Evolutionary conservation across 163 green algal species (phyloP).

Genomic region (Scenedesmus sp.): DNA sequence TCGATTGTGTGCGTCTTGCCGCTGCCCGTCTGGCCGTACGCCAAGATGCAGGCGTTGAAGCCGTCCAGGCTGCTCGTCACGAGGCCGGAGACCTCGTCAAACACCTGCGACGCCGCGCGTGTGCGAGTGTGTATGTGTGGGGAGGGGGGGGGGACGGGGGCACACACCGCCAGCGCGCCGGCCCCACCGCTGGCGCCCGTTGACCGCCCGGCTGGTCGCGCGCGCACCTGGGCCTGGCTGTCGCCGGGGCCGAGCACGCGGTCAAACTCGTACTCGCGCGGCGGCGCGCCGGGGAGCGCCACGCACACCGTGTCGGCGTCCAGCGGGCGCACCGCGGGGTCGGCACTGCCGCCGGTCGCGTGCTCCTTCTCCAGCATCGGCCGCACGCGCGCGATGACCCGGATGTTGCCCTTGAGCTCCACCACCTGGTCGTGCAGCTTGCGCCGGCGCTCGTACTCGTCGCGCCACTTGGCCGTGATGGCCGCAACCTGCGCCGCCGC

Average conservation of each 20-base stretch:
- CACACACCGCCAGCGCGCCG: no score
- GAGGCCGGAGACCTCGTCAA: slow-evolving; percentile 68
- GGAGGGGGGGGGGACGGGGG: no score
- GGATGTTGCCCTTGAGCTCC: slow-evolving; percentile 91
- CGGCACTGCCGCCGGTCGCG: slow-evolving; percentile 21
- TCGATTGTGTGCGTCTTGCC: slow-evolving; percentile 84
- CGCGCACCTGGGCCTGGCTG: slow-evolving; percentile 65
- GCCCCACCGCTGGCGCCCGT: no score
- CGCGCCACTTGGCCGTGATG: slow-evolving; percentile 60
- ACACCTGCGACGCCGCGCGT: no score
- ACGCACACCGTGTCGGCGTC: slow-evolving; percentile 50
- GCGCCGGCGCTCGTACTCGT: slow-evolving; percentile 64
- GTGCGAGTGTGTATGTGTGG: not conserved
- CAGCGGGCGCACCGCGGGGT: slow-evolving; percentile 16
- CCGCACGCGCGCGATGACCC: slow-evolving; percentile 87
- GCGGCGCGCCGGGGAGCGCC: not conserved
- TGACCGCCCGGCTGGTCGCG: slow-evolving; percentile 32
- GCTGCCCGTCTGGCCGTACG: slow-evolving; percentile 73
- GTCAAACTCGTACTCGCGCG: slow-evolving; percentile 80
- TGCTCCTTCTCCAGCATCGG: slow-evolving; percentile 66
- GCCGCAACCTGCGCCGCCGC: slow-evolving; percentile 8
- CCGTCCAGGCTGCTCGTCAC: slow-evolving; percentile 74
- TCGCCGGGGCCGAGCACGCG: slow-evolving; percentile 64
- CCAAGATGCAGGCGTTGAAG: slow-evolving; percentile 90
- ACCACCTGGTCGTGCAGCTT: slow-evolving; percentile 73